A percentile compares a stretch with the other conserved stretches of the same genome.
phyloP scores from a whole-genome alignment of 176 grass and related monocot species.

The Eleusine indica region DNA sequence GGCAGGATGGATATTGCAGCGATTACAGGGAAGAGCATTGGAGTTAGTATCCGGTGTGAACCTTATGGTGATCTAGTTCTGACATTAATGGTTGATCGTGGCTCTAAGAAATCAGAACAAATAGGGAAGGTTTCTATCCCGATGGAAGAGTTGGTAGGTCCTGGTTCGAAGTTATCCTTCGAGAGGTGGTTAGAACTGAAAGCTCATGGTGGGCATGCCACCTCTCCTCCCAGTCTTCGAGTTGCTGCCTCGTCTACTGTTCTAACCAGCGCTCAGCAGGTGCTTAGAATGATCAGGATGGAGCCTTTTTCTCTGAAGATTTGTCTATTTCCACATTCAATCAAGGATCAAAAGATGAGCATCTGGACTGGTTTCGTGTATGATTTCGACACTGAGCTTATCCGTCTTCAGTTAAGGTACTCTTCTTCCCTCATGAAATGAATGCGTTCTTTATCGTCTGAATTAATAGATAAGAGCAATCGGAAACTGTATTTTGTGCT shows the following conservation, averaged over 20 bases:
- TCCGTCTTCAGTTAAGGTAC: conserved; percentile 83
- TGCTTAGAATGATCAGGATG: conserved; percentile 60
- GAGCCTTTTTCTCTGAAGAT: conserved; percentile 55
- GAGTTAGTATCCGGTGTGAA: conserved; percentile 76
- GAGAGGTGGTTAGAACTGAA: conserved; percentile 89
- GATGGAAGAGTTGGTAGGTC: conserved; percentile 64
- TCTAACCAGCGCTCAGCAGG: conserved; percentile 39
- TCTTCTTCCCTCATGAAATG: background rate
- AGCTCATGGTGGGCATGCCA: conserved; percentile 40
- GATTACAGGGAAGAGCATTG: conserved; percentile 51
- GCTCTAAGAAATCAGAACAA: conserved; percentile 45
- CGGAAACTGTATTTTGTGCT: background rate
- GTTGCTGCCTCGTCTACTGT: conserved; percentile 75
- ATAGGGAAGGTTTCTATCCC: conserved; percentile 76
- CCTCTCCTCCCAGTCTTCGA: conserved; percentile 53
- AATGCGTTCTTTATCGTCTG: background rate
- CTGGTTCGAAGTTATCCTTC: conserved; percentile 67
- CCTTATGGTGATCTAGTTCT: conserved; percentile 71
- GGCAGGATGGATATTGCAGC: conserved; percentile 61
- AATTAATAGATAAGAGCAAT: background rate
- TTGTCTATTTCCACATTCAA: conserved; percentile 51
- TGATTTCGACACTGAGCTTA: conserved; percentile 64
- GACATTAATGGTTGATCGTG: conserved; percentile 55
- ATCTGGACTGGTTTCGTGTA: conserved; percentile 60
- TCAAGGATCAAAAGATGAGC: conserved; percentile 46